Base-by-base conservation (phyloP, 1,139 yeast genomes). In the Taphrina populina region DNA sequence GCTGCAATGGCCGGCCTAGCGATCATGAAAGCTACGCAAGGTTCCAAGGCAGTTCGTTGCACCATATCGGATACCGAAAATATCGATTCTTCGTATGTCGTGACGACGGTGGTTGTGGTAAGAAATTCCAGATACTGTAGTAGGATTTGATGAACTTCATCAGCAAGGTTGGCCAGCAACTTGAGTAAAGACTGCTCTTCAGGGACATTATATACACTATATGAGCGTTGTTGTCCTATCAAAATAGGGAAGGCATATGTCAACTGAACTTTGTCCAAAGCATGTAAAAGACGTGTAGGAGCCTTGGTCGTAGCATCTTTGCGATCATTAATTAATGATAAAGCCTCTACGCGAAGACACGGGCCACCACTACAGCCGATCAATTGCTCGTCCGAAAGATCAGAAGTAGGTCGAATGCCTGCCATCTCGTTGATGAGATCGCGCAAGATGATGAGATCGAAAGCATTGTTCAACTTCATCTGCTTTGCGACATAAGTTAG, bases 361-460 rank as follows among this genome's bases (percentile, higher is more conserved):
- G 76, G 71, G 1, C 87, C 94, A 36, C 88, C 80, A 58, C 83
- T 83, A 39, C 90, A 71, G 70, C 81, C 76, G 55, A 80, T 75
- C 17, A 90, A 76, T 65, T 88, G 95, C 23, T 74, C 72, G 4
- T 77, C 69, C 0, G 90, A 82, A 51, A 88, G 71, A 64, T 86
- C 83, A 3, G 82, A 73, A 30, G 77, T 77, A 19, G 82, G 77
- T 60, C 84, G 85, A 34, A 88, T 78, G 2, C 97, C 97, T 15
- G 95, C 88, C 84, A 90, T 88, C 11, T 83, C 76, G 23, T 76
- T 70, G 17, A 90, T 69, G 52, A 90, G 71, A 59, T 88, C 95
- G 61, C 80, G 78, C 47, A 92, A 69, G 7, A 92, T 78, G 26
- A 84, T 73, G 2, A 87, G 70, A n/a, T 85, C 84, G 23, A 83